These are phyloP conservation scores for Dichotomocladium elegans DNA, from an alignment of 371 early-diverging fungal species.

Conservation along the genomic window DNA sequence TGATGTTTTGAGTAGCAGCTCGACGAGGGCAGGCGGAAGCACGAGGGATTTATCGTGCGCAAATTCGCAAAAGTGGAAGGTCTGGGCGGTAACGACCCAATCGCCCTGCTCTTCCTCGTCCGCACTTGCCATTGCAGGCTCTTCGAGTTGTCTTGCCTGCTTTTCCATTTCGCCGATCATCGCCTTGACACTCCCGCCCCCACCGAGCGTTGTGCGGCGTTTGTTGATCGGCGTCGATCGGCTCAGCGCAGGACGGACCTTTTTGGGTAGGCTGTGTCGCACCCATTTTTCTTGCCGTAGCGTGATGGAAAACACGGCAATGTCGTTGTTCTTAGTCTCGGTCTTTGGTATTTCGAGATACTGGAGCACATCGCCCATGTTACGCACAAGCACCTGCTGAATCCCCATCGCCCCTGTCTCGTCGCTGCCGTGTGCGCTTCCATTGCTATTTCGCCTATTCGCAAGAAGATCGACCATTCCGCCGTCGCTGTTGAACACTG, in stretches of 20 bases:
- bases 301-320: conserved; percentile 85
- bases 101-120: conserved; percentile 38
- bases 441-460: conserved; percentile 57
- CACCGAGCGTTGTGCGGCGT: conserved; percentile 11
- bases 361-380: conserved; percentile 3
- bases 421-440: neutral
- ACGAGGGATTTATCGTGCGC: neutral
- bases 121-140: neutral
- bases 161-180: conserved; percentile 24
- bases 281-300: conserved; percentile 57
- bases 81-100: conserved; percentile 57
- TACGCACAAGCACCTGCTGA: neutral
- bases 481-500: conserved; percentile 93
- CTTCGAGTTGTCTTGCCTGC: conserved; percentile 1
- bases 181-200: conserved; percentile 19
- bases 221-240: neutral
- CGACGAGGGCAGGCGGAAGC: too few species aligned
- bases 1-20: too few species aligned
- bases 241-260: neutral
- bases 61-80: conserved; percentile 85
- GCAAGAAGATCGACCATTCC: conserved; percentile 71
- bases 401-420: neutral
- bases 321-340: too few species aligned
- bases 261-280: neutral
- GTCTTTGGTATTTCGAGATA: too few species aligned